These are phyloP conservation scores for Acmispon strigosus DNA, from an alignment of 306 rosid genomes.

Conservation along the genomic window DNA sequence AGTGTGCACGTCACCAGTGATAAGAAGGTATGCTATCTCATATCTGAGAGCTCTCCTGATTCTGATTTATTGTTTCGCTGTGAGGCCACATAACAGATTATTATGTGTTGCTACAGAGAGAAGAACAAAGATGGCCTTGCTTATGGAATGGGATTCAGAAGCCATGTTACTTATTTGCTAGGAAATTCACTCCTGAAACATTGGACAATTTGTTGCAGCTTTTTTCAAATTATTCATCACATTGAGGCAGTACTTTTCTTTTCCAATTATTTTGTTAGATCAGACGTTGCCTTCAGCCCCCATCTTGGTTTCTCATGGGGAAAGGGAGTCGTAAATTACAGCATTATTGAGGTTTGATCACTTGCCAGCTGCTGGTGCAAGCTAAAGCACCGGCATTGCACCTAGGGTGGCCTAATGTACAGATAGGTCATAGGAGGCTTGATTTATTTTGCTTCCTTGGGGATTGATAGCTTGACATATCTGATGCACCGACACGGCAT, in stretches of 20 bases:
- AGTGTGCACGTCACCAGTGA: slow-evolving; percentile 89
- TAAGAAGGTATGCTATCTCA: slow-evolving; percentile 49
- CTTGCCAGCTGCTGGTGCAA: slow-evolving; percentile 29
- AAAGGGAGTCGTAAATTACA: slow-evolving; percentile 50
- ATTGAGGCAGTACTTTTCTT: slow-evolving; percentile 45
- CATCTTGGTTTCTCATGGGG: slow-evolving; percentile 39
- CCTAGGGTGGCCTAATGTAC: slow-evolving; percentile 25
- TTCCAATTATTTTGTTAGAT: slow-evolving; percentile 60
- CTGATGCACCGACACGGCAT: too few relatives aligned
- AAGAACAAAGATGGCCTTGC: slow-evolving; percentile 92
- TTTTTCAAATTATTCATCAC: slow-evolving; percentile 63
- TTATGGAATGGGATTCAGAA: slow-evolving; percentile 79
- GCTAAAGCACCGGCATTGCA: slow-evolving; percentile 19
- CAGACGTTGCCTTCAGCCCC: slow-evolving; percentile 39
- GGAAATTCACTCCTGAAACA: slow-evolving; percentile 78
- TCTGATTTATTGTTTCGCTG: not conserved
- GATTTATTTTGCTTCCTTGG: slow-evolving; percentile 22
- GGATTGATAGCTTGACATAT: slow-evolving; percentile 18
- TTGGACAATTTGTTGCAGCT: slow-evolving; percentile 51
- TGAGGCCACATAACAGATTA: not conserved
- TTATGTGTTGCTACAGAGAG: slow-evolving; percentile 46
- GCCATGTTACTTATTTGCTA: slow-evolving; percentile 94
- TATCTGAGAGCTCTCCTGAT: not conserved
- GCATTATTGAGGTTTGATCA: slow-evolving; percentile 35
- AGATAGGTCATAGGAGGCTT: slow-evolving; percentile 26